Evolutionary conservation across 306 rosid species (phyloP), one percentile per base, ranked within the genome.

Genomic region (Bauhinia variegata): DNA sequence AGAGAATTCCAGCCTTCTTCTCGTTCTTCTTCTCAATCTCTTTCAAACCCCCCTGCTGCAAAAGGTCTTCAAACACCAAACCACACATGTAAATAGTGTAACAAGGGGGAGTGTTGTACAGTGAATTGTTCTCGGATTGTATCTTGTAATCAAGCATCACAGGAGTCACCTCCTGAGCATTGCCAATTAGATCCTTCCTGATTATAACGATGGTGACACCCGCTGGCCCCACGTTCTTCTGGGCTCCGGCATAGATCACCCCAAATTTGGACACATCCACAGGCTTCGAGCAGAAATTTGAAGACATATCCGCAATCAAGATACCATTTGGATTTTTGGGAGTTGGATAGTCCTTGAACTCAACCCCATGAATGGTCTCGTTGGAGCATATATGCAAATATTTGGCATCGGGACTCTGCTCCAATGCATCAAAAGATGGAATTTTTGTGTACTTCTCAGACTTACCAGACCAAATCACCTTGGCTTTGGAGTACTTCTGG

Each of bases 321-420:
- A 90, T 49, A 5, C 86, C 86, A 13, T 13, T 72, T 65, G 28
- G 42, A 60, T 80, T 83, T 3, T 56, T 71, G 7, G 97, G 85
- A 6, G 55, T 81, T 0, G 99, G 99, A 68, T 90, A 93, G 36
- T 73, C 73, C 67, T 93, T 93, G 64, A 80, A 93, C 80, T 93
- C 99, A 18, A 93, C 97, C 11, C 99, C 99, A 36, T 93, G 99
- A 67, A 93, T 93, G 0, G 99, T 93, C 71, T 93, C 97, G 41
- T 93, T 93, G 0, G 91, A 85, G 56, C 99, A 93, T 0, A 93
- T 86, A 51, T 93, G 97, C 75, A 93, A 46, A 55, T 80, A 90
- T 73, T 80, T 87, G 11, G 97, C 89, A 44, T 79, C 59, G 0
- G 80, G 47, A 71, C 50, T 88, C 59, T 93, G 96, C 32, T 85